Evolutionary conservation across 352 stramenopile genomes (phyloP), one percentile per base, ranked within the genome.

Genomic region (Thalassiosira mediterranea): DNA sequence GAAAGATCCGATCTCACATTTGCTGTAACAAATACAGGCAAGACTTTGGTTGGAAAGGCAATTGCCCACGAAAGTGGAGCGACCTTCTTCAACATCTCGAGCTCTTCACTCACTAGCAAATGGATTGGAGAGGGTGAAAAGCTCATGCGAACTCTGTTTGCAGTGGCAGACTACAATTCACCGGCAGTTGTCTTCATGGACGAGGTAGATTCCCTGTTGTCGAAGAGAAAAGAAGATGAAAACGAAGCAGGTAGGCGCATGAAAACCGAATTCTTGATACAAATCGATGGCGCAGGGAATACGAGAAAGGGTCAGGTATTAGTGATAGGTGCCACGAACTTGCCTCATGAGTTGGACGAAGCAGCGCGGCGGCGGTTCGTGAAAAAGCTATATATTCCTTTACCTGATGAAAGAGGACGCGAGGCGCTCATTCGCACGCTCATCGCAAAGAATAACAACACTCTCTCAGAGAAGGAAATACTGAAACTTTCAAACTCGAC

Each of bases 101-200:
- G 96, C 37, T 99, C 96, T 49, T 98, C 96, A 0, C 84, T 99
- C 13, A 99, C 96, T 23, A 88, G 95, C 84, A 99, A 99, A 94
- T 99, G 97, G 97, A 99, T 99, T 67, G 97, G 97, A 10, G 97
- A 99, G 88, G 96, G 96, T 53, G 96, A 99, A 83, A 99, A 99
- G 65, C 86, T 99, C 0, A 96, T 99, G 34, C 90, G 95, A 34
- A 98, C 96, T 23, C 78, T 99, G 0, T 99, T 99, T 83, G 95
- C 95, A 26, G 95, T 99, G 8, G 97, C 97, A 21, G 91, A 89
- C 2, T 96, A 97, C 92, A 44, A 68, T 17, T 61, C 98, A 89
- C 97, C 97, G 5, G 95, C 95, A 0, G 96, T 99, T 0, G 97
- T 99, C 48, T 99, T 99, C 75, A 98, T 99, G 51, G 97, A 99